Percentiles rank a stretch among this genome's conserved stretches.
phyloP scores from a whole-genome alignment of 2,329 filamentous ascomycete genomes.

The Sarocladiaceae sp. region DNA sequence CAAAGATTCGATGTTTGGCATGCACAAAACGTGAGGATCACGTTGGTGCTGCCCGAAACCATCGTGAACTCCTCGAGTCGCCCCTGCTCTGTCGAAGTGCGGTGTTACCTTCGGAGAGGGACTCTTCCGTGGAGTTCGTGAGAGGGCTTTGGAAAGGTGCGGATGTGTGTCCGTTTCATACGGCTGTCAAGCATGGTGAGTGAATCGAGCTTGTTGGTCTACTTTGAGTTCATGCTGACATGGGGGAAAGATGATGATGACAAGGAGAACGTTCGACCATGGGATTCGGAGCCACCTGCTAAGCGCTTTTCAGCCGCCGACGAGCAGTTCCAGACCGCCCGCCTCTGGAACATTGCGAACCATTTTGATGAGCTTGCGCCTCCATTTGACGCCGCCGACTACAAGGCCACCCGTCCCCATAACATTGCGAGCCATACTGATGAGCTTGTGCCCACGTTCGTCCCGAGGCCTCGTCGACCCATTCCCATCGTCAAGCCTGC shows the following conservation, averaged over 20 bases:
- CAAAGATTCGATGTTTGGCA: conserved; percentile 13
- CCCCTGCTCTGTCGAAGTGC: neutral
- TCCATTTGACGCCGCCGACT: neutral
- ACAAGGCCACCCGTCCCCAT: neutral
- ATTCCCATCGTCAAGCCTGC: neutral
- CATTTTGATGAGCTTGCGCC: no score
- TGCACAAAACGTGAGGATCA: conserved; percentile 17
- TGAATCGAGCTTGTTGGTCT: neutral
- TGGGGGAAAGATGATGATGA: neutral
- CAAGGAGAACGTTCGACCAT: no score
- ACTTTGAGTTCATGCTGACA: no score
- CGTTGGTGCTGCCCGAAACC: neutral
- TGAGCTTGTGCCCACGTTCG: neutral
- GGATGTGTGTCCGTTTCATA: neutral
- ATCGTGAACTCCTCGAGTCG: neutral
- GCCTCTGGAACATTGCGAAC: no score
- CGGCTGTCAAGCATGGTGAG: neutral
- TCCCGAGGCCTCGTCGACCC: neutral
- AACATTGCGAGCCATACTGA: no score
- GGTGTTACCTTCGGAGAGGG: neutral
- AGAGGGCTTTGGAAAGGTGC: neutral
- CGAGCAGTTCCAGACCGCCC: no score
- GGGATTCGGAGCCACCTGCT: no score
- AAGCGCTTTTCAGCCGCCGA: no score
- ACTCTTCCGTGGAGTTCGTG: neutral